Percentiles rank a stretch among this genome's conserved stretches.
Conservation (phyloP, 306 rosid species). For the Begonia peltatifolia region DNA sequence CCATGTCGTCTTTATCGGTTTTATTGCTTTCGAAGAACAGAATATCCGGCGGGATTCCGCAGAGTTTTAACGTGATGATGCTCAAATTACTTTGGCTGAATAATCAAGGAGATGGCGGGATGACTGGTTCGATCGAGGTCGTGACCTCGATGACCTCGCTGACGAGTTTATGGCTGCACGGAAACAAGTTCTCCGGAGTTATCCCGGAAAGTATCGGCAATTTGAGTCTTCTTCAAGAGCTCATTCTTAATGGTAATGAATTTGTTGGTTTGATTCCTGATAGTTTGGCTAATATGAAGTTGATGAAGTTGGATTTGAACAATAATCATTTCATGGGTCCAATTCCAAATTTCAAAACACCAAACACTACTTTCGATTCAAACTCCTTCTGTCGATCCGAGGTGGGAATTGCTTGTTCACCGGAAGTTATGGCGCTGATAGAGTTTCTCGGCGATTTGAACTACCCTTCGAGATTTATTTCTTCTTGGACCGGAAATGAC, state of each 20-base stretch:
- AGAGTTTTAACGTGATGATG: conserved; percentile 13
- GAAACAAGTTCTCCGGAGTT: conserved; percentile 55
- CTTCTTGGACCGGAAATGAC: conserved; percentile 57
- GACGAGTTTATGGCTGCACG: conserved; percentile 71
- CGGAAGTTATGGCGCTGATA: conserved; percentile 59
- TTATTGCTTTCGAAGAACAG: conserved; percentile 48
- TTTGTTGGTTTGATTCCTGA: conserved; percentile 70
- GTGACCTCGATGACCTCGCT: conserved; percentile 54
- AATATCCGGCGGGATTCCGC: conserved; percentile 44
- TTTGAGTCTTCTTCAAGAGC: conserved; percentile 45
- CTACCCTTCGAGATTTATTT: conserved; percentile 49
- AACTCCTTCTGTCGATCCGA: conserved; percentile 47
- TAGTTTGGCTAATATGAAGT: conserved; percentile 35
- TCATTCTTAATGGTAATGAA: conserved; percentile 60
- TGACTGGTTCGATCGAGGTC: conserved; percentile 52
- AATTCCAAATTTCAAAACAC: conserved; percentile 50
- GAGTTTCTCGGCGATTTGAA: conserved; percentile 51
- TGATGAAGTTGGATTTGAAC: conserved; percentile 49
- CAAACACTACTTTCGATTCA: conserved; percentile 6
- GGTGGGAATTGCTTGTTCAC: conserved; percentile 40
- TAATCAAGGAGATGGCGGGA: conserved; percentile 36
- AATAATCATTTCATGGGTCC: conserved; percentile 84
- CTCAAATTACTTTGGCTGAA: conserved; percentile 66
- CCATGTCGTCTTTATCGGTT: conserved; percentile 39
- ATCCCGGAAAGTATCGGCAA: conserved; percentile 63